Evolutionary conservation across 768 basidiomycete genomes (phyloP), one percentile per base, ranked within the genome.

Genomic region (Leccinum longicurvipes): DNA sequence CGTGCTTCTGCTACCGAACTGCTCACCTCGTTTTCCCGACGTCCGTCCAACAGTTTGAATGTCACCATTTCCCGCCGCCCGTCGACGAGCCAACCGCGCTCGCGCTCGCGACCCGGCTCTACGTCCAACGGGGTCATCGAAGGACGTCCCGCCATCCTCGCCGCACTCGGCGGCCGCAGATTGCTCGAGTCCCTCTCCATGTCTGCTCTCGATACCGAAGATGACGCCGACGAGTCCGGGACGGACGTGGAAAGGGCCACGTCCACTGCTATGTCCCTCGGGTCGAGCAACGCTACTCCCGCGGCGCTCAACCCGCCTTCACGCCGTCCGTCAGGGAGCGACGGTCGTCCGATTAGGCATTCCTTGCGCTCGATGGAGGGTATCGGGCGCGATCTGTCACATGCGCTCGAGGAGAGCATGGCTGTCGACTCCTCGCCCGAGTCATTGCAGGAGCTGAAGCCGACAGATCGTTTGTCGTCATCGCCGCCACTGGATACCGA

Each of bases 161-260:
- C 65, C 3, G 59, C 63, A 6, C 60, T 63, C 3, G 64, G 63
- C 51, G 70, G 73, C 2, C 75, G 72, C 21, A 52, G 65, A 5
- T 53, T 77, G 23, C 71, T 78, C 27, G 75, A 76, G n/a, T 66
- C 70, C 1, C 70, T 80, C 27, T 79, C 80, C 27, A 77, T 77
- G 68, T 83, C 82, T 3, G 84, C 84, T 7, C 66, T 84, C 41
- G 84, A 78, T 12, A 73, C 73, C 6, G 78, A 83, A 19, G 78
- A 79, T 19, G 77, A 76, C 1, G 56, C 39, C 1, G 67, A 71
- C 25, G 66, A 50, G 28, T 62, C 65, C 14, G 21, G 3, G 21
- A 62, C 65, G 7, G 68, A 67, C 17, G 31, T 42, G 4, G 64
- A 65, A 31, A 62, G 55, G 25, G 44, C 55, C 21, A 60, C 56